Conservation (phyloP, 2,329 filamentous ascomycete genomes). For the Beauveria bassiana region DNA sequence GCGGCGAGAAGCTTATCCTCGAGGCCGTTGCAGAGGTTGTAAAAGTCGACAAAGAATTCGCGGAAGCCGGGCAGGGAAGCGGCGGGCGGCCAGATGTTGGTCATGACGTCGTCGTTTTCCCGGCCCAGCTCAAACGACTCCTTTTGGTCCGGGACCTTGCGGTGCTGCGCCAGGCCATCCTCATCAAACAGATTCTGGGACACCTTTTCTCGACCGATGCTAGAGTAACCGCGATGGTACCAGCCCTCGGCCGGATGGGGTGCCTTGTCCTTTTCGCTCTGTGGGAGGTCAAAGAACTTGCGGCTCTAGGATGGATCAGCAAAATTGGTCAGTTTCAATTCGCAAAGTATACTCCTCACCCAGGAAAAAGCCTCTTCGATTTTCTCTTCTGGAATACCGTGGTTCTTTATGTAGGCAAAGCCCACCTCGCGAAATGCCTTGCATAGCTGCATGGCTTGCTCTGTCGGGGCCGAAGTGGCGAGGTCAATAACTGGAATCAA, state of each 20-base stretch:
- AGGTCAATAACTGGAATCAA: conserved; percentile 2
- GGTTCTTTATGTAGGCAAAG: conserved; percentile 28
- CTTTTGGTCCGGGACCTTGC: conserved; percentile 24
- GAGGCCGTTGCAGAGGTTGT: conserved; percentile 59
- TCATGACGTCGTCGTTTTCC: conserved; percentile 22
- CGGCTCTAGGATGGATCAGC: conserved; percentile 14
- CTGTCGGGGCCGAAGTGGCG: background rate
- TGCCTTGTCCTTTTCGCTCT: conserved; percentile 24
- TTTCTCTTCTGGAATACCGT: conserved; percentile 25
- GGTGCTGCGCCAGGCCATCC: conserved; percentile 3
- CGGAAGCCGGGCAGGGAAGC: conserved; percentile 19
- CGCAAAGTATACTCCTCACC: conserved; percentile 14
- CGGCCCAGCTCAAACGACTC: conserved; percentile 33
- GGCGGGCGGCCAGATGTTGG: conserved; percentile 23
- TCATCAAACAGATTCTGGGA: conserved; percentile 23
- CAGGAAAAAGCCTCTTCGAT: conserved; percentile 31
- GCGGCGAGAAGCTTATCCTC: conserved; percentile 69
- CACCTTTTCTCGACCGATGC: conserved; percentile 27
- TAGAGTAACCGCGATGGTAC: conserved; percentile 30
- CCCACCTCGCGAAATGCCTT: conserved; percentile 25
- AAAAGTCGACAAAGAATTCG: conserved; percentile 46
- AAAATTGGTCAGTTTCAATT: background rate
- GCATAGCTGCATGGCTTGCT: conserved; percentile 16
- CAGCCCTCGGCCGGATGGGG: conserved; percentile 25
- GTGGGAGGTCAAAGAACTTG: conserved; percentile 24